Conservation (phyloP, 495 filamentous ascomycete species). For the Niebla homalea region DNA sequence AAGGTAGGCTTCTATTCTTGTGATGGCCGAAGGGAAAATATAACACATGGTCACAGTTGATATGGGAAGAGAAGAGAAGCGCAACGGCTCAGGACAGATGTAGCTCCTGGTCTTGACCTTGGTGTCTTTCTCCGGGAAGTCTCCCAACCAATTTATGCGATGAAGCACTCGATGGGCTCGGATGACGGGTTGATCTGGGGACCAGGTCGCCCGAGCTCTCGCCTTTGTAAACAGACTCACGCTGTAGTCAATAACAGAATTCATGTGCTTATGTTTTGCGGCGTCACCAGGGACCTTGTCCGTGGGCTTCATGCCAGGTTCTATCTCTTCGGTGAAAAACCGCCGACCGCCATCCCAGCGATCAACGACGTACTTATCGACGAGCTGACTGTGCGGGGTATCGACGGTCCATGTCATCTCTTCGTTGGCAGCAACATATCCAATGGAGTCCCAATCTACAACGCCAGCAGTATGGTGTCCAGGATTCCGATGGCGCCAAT, state of each 20-base stretch:
- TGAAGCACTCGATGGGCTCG: conserved; percentile 57
- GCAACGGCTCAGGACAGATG: conserved; percentile 51
- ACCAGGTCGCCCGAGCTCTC: conserved; percentile 30
- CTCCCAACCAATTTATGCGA: conserved; percentile 71
- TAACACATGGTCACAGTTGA: conserved; percentile 51
- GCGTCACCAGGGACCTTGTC: conserved; percentile 41
- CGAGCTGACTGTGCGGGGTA: conserved; percentile 41
- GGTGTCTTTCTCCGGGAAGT: conserved; percentile 38
- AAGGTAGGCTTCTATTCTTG: conserved; percentile 67
- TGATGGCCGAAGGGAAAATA: conserved; percentile 71
- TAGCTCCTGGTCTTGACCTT: conserved; percentile 22
- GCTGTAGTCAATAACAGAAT: conserved; percentile 54
- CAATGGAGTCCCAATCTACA: conserved; percentile 56
- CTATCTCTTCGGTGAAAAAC: conserved; percentile 32
- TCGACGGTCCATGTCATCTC: conserved; percentile 42
- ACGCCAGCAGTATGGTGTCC: conserved; percentile 21
- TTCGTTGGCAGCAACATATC: conserved; percentile 35
- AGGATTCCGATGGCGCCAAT: conserved; percentile 8
- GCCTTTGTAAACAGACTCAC: conserved; percentile 44
- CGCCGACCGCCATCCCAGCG: conserved; percentile 51
- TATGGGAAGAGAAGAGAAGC: conserved; percentile 58
- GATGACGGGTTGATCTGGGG: conserved; percentile 62
- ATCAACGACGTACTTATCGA: conserved; percentile 59
- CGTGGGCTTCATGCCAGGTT: conserved; percentile 28
- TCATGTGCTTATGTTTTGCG: conserved; percentile 36